Base-by-base conservation (phyloP, 2,329 filamentous ascomycete genomes). In the Pseudocercospora fuligena region DNA sequence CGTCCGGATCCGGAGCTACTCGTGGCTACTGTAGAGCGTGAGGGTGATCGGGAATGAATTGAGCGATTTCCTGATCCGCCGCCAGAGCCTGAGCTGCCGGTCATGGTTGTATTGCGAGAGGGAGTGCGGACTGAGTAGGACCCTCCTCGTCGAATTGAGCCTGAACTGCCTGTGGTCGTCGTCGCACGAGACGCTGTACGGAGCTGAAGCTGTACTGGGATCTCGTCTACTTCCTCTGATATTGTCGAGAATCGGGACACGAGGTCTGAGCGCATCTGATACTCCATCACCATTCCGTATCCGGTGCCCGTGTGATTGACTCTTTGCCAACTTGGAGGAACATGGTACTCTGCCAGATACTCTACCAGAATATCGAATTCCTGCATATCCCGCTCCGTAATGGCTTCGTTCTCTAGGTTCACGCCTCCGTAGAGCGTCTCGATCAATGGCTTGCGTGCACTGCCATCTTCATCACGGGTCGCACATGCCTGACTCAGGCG, bases 351-450 rank as follows among this genome's bases (percentile, higher is more conserved):
- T 19, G 51, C 51, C 27, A 56, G 25, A 21, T 56, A 56, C 25
- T 56, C 51, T n/a, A 56, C 51, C 5, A 56, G 51, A 31, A 56
- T 56, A 11, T 56, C 51, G n/a, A 56, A 56, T 8, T 56, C 51
- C 5, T 56, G 51, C 27, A 56, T 33, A 2, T 56, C 51, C 5
- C 27, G 51, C 51, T 56, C 51, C 8, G 51, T 31, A 0, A 56
- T 56, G 27, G 51, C 9, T 21, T 56, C 51, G 25, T 56, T 56
- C 16, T 56, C 51, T 0, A 33, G 51, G n/a, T 33, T 33, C 7
- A 27, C 27, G 8, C 51, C 51, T 16, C 51, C 51, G 16, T 56
- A 56, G 1, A 56, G 51, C 16, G 51, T 56, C 2, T 56, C 51
- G 1, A 56, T 19, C 21, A 56, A 31, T n/a, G 51, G 51, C 51